A percentile compares a stretch with the other conserved stretches of the same genome.
Evolutionary conservation across 352 stramenopile genomes (phyloP).

Genomic region (Phytophthora multivora): DNA sequence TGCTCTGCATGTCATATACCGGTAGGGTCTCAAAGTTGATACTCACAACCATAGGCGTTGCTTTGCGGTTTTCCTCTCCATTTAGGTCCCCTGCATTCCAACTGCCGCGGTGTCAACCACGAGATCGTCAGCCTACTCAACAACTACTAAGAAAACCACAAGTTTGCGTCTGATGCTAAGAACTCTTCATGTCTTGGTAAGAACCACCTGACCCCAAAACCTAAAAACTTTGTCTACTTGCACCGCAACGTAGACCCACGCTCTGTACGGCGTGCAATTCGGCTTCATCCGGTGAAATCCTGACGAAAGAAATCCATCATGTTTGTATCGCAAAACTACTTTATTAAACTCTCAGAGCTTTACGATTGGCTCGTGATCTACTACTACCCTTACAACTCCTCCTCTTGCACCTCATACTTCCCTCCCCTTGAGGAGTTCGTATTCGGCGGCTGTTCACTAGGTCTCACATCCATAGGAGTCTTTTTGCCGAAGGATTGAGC

Average conservation of each 20-base stretch:
- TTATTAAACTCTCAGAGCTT: conserved; percentile 11
- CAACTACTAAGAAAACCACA: no score
- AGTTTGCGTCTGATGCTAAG: no score
- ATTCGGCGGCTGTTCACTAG: conserved; percentile 7
- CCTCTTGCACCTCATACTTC: conserved; percentile 3
- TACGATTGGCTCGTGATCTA: not conserved
- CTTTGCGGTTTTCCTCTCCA: no score
- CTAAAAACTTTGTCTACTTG: no score
- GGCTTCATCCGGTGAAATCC: not conserved
- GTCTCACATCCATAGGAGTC: conserved; percentile 13
- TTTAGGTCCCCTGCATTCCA: no score
- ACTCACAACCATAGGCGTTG: not conserved
- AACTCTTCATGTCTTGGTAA: no score
- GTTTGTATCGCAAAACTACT: conserved; percentile 2
- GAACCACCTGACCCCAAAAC: no score
- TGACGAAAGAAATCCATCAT: not conserved
- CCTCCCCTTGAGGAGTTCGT: conserved; percentile 6
- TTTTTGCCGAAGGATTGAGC: conserved; percentile 15
- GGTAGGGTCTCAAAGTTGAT: not conserved
- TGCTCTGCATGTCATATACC: no score
- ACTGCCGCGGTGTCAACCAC: no score
- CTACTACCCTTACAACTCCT: conserved; percentile 19
- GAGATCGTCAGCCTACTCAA: no score
- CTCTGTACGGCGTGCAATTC: no score
- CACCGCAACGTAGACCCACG: no score